Conservation (phyloP, 2,329 filamentous ascomycete genomes). For the Cadophora luteo-olivacea region DNA sequence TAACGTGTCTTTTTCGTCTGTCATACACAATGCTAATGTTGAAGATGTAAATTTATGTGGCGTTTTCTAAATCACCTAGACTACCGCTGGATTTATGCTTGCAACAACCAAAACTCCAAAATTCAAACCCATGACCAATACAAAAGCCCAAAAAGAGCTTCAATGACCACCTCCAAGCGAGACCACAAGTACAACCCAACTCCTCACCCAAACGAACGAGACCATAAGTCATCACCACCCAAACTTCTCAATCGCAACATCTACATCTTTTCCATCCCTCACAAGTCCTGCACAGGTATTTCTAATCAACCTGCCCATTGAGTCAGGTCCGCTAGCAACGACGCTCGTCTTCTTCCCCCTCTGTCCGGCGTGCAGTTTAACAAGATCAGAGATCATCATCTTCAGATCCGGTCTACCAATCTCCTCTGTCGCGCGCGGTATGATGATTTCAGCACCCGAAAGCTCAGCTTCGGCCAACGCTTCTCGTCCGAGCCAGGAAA, state of each 20-base stretch:
- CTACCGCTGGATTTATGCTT: neutral
- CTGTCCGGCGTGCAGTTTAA: slow-evolving; percentile 43
- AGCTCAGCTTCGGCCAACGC: slow-evolving; percentile 56
- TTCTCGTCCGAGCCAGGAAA: slow-evolving; percentile 58
- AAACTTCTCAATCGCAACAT: slow-evolving; percentile 70
- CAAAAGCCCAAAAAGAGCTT: neutral
- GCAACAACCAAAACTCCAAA: neutral
- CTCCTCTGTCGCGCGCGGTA: slow-evolving; percentile 60
- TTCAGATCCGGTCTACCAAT: slow-evolving; percentile 60
- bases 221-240: slow-evolving; percentile 58
- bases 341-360: slow-evolving; percentile 52
- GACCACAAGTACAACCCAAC: neutral
- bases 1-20: neutral
- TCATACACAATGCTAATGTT: neutral
- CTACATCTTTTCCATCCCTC: slow-evolving; percentile 54
- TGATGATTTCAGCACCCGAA: slow-evolving; percentile 57
- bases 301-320: slow-evolving; percentile 64
- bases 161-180: neutral
- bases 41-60: neutral
- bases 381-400: slow-evolving; percentile 49
- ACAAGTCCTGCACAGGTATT: slow-evolving; percentile 61
- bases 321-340: slow-evolving; percentile 68
- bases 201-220: neutral
- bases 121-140: neutral
- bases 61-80: neutral